Evolutionary conservation across 495 filamentous ascomycete species (phyloP).

Genomic region (Lophium mytilinum): DNA sequence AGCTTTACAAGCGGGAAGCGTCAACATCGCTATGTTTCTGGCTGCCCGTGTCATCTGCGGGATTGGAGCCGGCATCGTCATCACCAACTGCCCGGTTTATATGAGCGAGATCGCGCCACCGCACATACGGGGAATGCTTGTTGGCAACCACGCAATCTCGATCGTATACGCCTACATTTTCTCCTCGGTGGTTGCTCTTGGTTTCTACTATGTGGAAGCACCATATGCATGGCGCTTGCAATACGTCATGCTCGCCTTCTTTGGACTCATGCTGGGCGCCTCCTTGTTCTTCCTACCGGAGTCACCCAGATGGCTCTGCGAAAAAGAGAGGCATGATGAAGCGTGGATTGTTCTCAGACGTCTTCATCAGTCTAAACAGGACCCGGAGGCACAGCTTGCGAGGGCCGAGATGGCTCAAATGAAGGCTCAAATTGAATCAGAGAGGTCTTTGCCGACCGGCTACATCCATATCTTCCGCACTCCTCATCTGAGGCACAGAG

Average conservation of each 20-base stretch:
- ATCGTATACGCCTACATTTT: background rate
- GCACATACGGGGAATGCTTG: slow-evolving; percentile 23
- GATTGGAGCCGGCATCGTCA: slow-evolving; percentile 25
- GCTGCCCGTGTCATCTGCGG: slow-evolving; percentile 22
- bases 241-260: background rate
- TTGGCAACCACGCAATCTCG: slow-evolving; percentile 8
- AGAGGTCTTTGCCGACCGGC: background rate
- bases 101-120: slow-evolving; percentile 30
- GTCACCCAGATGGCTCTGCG: background rate
- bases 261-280: background rate
- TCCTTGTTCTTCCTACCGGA: background rate
- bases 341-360: background rate
- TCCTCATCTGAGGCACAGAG: background rate
- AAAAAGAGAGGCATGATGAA: background rate
- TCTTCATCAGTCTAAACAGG: background rate
- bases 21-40: slow-evolving; percentile 22
- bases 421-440: background rate
- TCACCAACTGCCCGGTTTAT: slow-evolving; percentile 26
- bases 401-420: background rate
- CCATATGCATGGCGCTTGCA: background rate
- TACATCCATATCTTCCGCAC: background rate
- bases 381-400: background rate
- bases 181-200: background rate
- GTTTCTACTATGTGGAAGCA: background rate
- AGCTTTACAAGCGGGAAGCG: slow-evolving; percentile 18